phyloP scores from a whole-genome alignment of 306 rosid genomes.

The Rosa multiflora region DNA sequence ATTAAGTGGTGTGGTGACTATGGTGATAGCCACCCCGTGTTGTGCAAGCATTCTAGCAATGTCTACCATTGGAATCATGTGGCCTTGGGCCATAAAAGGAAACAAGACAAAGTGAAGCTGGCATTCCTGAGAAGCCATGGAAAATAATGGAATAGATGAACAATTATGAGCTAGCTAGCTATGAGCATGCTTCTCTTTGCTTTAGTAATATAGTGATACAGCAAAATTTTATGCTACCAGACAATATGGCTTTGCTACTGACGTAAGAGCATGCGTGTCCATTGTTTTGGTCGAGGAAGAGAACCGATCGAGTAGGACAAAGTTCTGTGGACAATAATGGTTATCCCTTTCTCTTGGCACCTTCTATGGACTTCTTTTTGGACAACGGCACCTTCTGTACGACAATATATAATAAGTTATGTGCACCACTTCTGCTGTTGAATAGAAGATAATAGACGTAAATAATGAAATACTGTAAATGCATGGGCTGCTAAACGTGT shows the following conservation, averaged over 20 bases:
- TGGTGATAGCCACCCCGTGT: slow-evolving; percentile 15
- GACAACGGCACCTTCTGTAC: too few relatives aligned
- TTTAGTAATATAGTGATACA: background rate
- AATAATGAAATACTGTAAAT: too few relatives aligned
- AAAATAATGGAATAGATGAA: background rate
- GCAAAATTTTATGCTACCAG: background rate
- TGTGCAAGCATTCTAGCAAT: slow-evolving; percentile 35
- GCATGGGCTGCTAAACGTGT: too few relatives aligned
- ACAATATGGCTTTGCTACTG: background rate
- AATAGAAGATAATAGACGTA: too few relatives aligned
- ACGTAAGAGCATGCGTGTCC: background rate
- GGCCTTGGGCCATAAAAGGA: slow-evolving; percentile 41
- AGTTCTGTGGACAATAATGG: too few relatives aligned
- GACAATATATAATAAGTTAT: too few relatives aligned
- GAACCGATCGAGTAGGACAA: background rate
- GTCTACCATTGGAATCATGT: slow-evolving; percentile 45
- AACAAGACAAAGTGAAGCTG: slow-evolving; percentile 30
- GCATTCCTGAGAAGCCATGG: slow-evolving; percentile 2
- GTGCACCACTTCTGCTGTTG: too few relatives aligned
- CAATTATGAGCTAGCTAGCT: background rate
- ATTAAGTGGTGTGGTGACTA: slow-evolving; percentile 37
- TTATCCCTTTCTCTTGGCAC: too few relatives aligned
- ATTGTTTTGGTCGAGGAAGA: background rate
- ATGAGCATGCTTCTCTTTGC: background rate
- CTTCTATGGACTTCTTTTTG: too few relatives aligned